Conservation (phyloP, 768 basidiomycete genomes). For the Phaffia australis region DNA sequence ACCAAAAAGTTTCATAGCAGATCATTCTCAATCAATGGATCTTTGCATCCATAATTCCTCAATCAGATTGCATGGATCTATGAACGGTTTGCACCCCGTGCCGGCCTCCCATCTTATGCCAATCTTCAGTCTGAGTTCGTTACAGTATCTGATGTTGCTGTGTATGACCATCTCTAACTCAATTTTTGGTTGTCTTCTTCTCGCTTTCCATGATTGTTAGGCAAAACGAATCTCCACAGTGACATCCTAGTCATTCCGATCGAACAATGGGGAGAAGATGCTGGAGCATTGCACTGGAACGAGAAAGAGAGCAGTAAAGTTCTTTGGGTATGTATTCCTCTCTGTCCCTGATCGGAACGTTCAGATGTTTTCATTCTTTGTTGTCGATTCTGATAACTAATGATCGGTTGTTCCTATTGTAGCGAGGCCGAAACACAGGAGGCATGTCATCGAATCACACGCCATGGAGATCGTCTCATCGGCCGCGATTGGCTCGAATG, state of each 20-base stretch:
- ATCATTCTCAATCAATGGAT: conserved; percentile 35
- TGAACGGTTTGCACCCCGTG: conserved; percentile 30
- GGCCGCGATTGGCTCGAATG: conserved; percentile 31
- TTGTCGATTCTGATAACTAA: not conserved
- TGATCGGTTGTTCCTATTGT: not conserved
- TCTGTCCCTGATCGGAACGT: not conserved
- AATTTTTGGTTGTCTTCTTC: not conserved
- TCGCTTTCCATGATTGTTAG: conserved; percentile 12
- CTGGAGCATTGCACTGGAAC: conserved; percentile 30
- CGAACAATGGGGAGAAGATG: conserved; percentile 32
- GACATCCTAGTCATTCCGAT: conserved; percentile 35
- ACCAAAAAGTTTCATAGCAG: conserved; percentile 35
- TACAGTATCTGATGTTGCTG: conserved; percentile 24
- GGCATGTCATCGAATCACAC: conserved; percentile 24
- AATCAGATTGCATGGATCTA: conserved; percentile 36
- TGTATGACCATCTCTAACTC: not conserved
- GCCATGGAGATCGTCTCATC: conserved; percentile 33
- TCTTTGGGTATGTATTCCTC: conserved; percentile 29
- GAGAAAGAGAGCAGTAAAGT: conserved; percentile 29
- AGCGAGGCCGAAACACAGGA: conserved; percentile 35
- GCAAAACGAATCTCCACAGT: conserved; percentile 32
- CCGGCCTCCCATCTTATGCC: conserved; percentile 30
- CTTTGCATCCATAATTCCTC: conserved; percentile 37
- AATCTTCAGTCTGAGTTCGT: conserved; percentile 32
- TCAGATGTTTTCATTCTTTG: not conserved